phyloP scores from a whole-genome alignment of 2,329 filamentous ascomycete genomes.

The Neodidymelliopsis sp. region DNA sequence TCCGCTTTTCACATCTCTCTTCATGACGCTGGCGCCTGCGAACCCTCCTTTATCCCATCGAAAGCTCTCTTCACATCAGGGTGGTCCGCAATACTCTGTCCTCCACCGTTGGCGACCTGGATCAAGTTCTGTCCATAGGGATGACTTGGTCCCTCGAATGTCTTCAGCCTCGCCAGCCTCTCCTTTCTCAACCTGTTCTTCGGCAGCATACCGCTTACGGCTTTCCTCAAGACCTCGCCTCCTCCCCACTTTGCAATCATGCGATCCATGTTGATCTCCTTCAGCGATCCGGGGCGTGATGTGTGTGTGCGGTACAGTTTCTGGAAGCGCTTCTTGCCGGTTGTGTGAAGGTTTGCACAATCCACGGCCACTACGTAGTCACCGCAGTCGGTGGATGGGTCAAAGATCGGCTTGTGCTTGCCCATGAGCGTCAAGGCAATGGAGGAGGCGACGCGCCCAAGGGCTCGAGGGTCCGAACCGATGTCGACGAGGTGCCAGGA shows the following conservation, averaged over 20 bases:
- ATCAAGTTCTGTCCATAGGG: constrained; percentile 91
- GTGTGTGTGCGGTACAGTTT: constrained; percentile 97
- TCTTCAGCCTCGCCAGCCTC: constrained; percentile 87
- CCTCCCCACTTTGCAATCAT: constrained; percentile 95
- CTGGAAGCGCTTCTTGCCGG: constrained; percentile 90
- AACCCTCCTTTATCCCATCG: constrained; percentile 25
- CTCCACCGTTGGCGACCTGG: constrained; percentile 62
- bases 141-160: constrained; percentile 90
- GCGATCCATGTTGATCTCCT: constrained; percentile 90
- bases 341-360: constrained; percentile 85
- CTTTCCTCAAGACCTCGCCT: constrained; percentile 86
- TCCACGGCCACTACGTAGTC: constrained; percentile 97
- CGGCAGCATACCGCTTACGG: constrained; percentile 95
- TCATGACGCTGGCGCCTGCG: constrained; percentile 31
- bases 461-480: constrained; percentile 72
- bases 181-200: constrained; percentile 94
- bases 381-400: constrained; percentile 97
- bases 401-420: constrained; percentile 98
- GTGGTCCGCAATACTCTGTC: constrained; percentile 43
- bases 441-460: constrained; percentile 85
- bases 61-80: constrained; percentile 51
- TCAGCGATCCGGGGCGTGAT: constrained; percentile 85
- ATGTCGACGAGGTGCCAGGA: constrained; percentile 92
- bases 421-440: constrained; percentile 93
- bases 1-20: not conserved